Evolutionary conservation across 2,329 filamentous ascomycete species (phyloP), one percentile per base, ranked within the genome.

Genomic region (Fusarium sp.): DNA sequence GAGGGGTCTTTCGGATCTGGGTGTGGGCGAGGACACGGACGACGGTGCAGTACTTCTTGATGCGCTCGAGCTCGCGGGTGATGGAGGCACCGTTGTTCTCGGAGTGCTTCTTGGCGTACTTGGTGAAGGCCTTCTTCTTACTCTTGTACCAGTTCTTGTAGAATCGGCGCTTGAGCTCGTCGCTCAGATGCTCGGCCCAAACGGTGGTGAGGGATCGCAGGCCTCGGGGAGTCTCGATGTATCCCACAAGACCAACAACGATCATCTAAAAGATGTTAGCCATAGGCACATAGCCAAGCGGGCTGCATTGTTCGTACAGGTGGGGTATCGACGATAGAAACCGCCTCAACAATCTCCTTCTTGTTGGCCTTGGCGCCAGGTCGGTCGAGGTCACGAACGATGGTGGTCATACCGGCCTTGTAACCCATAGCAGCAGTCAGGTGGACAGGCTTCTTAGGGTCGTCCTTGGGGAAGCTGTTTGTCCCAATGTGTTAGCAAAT

Each of bases 131-230:
- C 95, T 99, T 99, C 93, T 97, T 98, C 94, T 99, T 99, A 90
- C 90, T 94, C 92, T 97, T 97, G 92, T 99, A 99, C 96, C 96
- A 99, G 92, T 99, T 99, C 94, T 98, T 98, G 93, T 99, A 99
- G 93, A 99, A 99, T 82, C 96, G 93, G 80, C 96, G 93, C 91
- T 97, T 97, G 84, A 99, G 82, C 87, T 98, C 96, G 84, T 99
- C 96, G 85, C 92, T 93, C 84, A 99, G 85, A 84, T 99, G 96
- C 90, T 98, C 96, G 80, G 96, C 96, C 96, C 96, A 99, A 82
- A 99, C 93, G 81, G 96, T 98, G 83, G 94, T 97, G 84, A 99
- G 94, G 75, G 96, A 99, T 84, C 96, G 95, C 80, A 99, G 94
- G 87, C 96, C 96, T 80, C 96, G 96, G 84, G 96, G 96, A 81